Conservation (phyloP, 495 filamentous ascomycete genomes). For the Daldinia bambusicola region DNA sequence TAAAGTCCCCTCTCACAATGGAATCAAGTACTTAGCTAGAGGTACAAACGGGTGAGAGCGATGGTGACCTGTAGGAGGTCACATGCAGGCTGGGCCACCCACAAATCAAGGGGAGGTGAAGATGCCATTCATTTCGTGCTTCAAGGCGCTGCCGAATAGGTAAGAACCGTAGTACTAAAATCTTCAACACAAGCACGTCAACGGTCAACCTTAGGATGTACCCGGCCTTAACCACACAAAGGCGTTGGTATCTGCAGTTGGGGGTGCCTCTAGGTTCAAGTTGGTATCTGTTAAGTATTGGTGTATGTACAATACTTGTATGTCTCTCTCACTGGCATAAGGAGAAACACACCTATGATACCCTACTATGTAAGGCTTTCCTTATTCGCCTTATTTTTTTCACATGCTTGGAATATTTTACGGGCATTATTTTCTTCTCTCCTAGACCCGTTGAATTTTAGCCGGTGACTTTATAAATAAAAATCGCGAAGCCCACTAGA, state of each 20-base stretch:
- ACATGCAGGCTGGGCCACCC: not conserved
- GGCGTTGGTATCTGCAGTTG: not conserved
- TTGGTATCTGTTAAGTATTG: not conserved
- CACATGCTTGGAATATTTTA: not conserved
- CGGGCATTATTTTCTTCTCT: not conserved
- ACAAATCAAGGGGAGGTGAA: not conserved
- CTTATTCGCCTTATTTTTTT: constrained; percentile 3
- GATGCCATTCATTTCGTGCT: not conserved
- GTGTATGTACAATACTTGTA: constrained; percentile 3
- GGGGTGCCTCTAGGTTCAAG: not conserved
- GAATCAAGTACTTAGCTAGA: not conserved
- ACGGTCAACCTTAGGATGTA: not conserved
- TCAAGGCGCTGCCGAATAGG: not conserved
- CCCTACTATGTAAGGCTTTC: not conserved
- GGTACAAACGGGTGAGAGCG: not conserved
- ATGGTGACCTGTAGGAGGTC: not conserved
- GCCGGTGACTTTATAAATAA: not conserved
- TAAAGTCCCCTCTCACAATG: not conserved
- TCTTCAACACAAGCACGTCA: not conserved
- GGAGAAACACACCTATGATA: constrained; percentile 6
- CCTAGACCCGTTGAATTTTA: not conserved
- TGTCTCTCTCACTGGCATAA: constrained; percentile 11
- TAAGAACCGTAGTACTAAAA: not conserved
- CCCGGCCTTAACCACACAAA: not conserved
- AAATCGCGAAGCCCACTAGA: not conserved